Percentiles rank a stretch among this genome's conserved stretches.
Evolutionary conservation across 1,139 yeast species (phyloP).

Genomic region (Debaryomyces psychrophilus): DNA sequence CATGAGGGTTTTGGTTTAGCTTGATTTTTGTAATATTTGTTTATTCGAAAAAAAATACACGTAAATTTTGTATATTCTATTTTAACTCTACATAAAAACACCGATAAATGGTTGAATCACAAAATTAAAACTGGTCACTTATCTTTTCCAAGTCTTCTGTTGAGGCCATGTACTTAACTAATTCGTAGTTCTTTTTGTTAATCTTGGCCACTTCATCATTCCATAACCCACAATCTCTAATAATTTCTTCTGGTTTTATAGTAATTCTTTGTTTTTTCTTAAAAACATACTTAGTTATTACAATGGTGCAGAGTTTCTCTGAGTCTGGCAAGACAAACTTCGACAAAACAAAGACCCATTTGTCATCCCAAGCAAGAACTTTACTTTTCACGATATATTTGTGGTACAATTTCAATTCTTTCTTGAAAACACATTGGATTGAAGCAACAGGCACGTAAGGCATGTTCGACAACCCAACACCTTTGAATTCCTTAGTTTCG

Average conservation of each 20-base stretch:
- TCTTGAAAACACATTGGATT: conserved; percentile 66
- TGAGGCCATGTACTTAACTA: conserved; percentile 33
- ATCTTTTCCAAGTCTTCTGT: conserved; percentile 35
- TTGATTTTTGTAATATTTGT: conserved; percentile 16
- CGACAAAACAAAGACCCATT: conserved; percentile 78
- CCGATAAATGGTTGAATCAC: neutral
- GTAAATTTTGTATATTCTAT: neutral
- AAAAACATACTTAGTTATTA: conserved; percentile 79
- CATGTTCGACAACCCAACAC: conserved; percentile 31
- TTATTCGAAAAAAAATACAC: neutral
- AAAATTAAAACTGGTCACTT: conserved; percentile 9
- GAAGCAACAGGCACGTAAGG: conserved; percentile 83
- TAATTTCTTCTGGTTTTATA: conserved; percentile 61
- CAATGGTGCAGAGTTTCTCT: conserved; percentile 57
- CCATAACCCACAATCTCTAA: conserved; percentile 59
- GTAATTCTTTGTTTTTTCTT: conserved; percentile 72
- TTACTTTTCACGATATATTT: conserved; percentile 57
- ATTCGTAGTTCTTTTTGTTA: conserved; percentile 33
- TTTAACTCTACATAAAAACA: neutral
- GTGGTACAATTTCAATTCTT: conserved; percentile 72
- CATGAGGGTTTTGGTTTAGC: conserved; percentile 96
- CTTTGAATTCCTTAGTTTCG: conserved; percentile 37
- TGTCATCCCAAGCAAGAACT: conserved; percentile 82
- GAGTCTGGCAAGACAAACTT: conserved; percentile 52
- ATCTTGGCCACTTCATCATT: conserved; percentile 52